Percentiles rank a stretch among this genome's conserved stretches.
Evolutionary conservation across 345 rosid genomes (phyloP).

Genomic region (thale cress (Arabidopsis thaliana)): TAIR10.1 NC_003070.9:23513501-23514000

Average conservation of each 20-base stretch:
- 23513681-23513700: constrained; percentile 38
- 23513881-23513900: constrained; percentile 8
- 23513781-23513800: constrained; percentile 1
- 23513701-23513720: constrained; percentile 20
- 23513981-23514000: constrained; percentile 36
- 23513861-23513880: not conserved
- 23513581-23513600: constrained; percentile 37
- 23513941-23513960: constrained; percentile 21
- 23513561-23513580: constrained; percentile 39
- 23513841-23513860: constrained; percentile 43
- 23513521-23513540: constrained; percentile 41
- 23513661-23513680: constrained; percentile 47
- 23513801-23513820: not conserved
- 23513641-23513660: constrained; percentile 24
- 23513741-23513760: constrained; percentile 37
- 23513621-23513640: not conserved
- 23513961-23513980: constrained; percentile 25
- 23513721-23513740: constrained; percentile 22
- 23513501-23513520: constrained; percentile 22
- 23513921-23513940: constrained; percentile 43
- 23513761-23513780: constrained; percentile 28
- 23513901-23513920: constrained; percentile 35
- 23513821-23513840: not conserved
- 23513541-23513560: constrained; percentile 6
- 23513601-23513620: constrained; percentile 38